Conservation (phyloP, 2,329 filamentous ascomycete genomes). For the Coleophoma crateriformis region DNA sequence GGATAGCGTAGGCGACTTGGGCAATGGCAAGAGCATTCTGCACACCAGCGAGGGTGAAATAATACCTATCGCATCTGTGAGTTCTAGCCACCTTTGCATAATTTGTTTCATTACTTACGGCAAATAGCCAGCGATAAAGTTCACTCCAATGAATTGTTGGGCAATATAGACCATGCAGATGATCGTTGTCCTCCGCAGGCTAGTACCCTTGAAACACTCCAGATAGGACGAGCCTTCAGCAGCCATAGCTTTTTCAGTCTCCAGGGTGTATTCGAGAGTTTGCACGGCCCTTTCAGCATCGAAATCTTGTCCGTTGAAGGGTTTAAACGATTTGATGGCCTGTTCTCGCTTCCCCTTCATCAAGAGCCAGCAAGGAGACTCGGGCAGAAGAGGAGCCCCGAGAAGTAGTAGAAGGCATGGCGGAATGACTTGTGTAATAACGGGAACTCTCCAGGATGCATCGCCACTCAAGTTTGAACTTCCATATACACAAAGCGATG, state of each 20-base stretch:
- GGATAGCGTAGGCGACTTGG: slow-evolving; percentile 21
- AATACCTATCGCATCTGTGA: too few relatives aligned
- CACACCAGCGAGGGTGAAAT: too few relatives aligned
- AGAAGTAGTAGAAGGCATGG: slow-evolving; percentile 16
- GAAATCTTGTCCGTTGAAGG: slow-evolving; percentile 19
- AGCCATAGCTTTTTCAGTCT: slow-evolving; percentile 4
- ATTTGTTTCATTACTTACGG: too few relatives aligned
- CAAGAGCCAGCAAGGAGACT: slow-evolving; percentile 17
- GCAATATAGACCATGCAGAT: slow-evolving; percentile 27
- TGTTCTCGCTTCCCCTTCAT: slow-evolving; percentile 12
- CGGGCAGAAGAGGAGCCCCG: slow-evolving; percentile 8
- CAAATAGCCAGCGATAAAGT: too few relatives aligned
- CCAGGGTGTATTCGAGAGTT: not conserved
- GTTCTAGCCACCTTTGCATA: too few relatives aligned
- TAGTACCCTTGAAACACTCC: slow-evolving; percentile 23
- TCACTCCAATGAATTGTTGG: slow-evolving; percentile 23
- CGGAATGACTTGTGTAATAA: slow-evolving; percentile 25
- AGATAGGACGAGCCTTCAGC: slow-evolving; percentile 18
- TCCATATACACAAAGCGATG: too few relatives aligned
- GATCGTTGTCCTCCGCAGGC: slow-evolving; percentile 23
- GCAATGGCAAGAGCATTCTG: too few relatives aligned
- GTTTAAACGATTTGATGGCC: slow-evolving; percentile 12
- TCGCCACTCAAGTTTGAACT: slow-evolving; percentile 4
- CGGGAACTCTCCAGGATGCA: slow-evolving; percentile 23
- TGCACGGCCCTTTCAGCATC: not conserved